Evolutionary conservation across 305 asterid genomes (phyloP), one percentile per base, ranked within the genome.

Genomic region (Fraxinus latifolia): DNA sequence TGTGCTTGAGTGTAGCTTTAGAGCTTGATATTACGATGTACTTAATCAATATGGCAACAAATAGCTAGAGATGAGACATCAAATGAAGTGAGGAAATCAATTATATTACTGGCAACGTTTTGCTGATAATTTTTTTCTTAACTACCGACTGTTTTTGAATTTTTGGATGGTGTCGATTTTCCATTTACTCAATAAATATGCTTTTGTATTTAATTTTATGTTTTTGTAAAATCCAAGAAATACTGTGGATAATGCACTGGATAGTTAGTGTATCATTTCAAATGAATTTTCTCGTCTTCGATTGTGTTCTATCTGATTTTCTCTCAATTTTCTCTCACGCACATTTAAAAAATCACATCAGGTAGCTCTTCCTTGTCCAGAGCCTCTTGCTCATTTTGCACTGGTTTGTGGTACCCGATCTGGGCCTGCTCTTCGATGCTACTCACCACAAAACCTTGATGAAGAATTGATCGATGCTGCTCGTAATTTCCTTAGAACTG

Each of bases 371-470:
- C 95, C 94, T 32, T 86, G 91, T 81, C 88, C 91, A 23, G 98
- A 95, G 88, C 97, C 98, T 80, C 97, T 95, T 34, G 89, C 91
- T 68, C 97, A 95, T 84, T 95, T 95, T 83, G 91, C 95, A 42
- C 89, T 93, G 67, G 93, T 86, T 68, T 78, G 74, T 84, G 97
- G 98, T 47, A 84, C 94, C 76, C 92, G 91, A 81, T 93, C 98
- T 9, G 94, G 97, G 58, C 98, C 97, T 50, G 93, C 93, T 78
- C 95, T 95, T 58, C 89, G 92, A 82, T 95, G 95, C 90, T 93
- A 93, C 88, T 91, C 98, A 39, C 93, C 95, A 8, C 91, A 91
- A 55, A 88, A 89, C 82, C 86, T 95, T n/a, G 98, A 95, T 76
- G 92, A 89, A 87, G 98, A 95, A 86, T 77, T 95, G 89, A 84